A percentile compares a stretch with the other conserved stretches of the same genome.
Conservation (phyloP, 2,329 filamentous ascomycete genomes). For the Beauveria scarabaeidicola region DNA sequence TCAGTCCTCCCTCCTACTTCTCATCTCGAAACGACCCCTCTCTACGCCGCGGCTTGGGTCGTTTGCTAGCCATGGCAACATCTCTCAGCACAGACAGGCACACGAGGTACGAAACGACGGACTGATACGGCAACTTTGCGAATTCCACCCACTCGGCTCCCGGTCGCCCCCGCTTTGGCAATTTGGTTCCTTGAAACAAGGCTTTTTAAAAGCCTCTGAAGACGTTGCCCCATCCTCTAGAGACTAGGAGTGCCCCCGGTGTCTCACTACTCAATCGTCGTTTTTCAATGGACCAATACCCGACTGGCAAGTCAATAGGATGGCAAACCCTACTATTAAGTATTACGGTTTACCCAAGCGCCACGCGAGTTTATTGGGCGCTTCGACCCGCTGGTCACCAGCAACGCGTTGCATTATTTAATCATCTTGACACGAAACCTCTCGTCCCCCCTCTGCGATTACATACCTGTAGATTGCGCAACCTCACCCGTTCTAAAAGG, state of each 20-base stretch:
- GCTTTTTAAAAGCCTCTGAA: neutral
- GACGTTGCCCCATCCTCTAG: neutral
- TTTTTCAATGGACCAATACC: neutral
- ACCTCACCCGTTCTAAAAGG: neutral
- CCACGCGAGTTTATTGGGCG: neutral
- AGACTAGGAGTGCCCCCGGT: neutral
- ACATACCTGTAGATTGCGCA: neutral
- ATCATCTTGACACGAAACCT: neutral
- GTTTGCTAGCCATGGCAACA: neutral
- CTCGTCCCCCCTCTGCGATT: neutral
- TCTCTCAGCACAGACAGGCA: constrained; percentile 4
- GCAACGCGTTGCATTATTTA: neutral
- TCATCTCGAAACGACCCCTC: no score
- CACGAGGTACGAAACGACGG: neutral
- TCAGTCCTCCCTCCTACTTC: no score
- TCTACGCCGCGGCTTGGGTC: neutral
- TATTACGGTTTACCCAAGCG: no score
- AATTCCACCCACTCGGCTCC: neutral
- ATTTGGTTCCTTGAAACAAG: neutral
- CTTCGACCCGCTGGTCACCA: neutral
- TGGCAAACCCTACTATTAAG: neutral
- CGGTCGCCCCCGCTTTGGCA: neutral
- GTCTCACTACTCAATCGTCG: neutral
- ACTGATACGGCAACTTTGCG: neutral
- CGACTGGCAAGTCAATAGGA: neutral